Evolutionary conservation across 805 yeast species (phyloP).

Genomic region (Starmera pachycereana): DNA sequence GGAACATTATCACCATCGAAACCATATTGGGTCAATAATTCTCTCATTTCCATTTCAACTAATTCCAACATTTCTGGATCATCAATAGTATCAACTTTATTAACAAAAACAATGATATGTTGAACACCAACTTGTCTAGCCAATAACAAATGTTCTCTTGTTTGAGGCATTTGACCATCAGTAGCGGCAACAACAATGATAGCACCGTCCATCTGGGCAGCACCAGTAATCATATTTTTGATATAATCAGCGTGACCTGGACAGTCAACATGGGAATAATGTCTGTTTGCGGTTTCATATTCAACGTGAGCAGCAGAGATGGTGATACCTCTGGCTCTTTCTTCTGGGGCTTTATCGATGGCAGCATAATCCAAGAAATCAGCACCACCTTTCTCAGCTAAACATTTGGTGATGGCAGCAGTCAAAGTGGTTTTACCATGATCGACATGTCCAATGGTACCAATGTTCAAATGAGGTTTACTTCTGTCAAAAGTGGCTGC

Average conservation of each 20-base stretch:
- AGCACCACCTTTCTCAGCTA: conserved; percentile 85
- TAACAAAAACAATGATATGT: conserved; percentile 92
- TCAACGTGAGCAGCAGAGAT: conserved; percentile 97
- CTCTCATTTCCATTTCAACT: conserved; percentile 99
- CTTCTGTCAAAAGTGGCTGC: conserved; percentile 86
- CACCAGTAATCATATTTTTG: conserved; percentile 99
- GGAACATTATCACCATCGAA: conserved; percentile 98
- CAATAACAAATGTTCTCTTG: conserved; percentile 95
- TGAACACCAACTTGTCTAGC: conserved; percentile 99
- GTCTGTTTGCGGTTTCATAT: conserved; percentile 90
- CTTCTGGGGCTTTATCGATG: conserved; percentile 97
- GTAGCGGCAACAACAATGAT: conserved; percentile 98
- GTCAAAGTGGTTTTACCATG: conserved; percentile 98
- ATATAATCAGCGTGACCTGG: conserved; percentile 99
- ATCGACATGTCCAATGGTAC: conserved; percentile 98
- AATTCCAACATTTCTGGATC: conserved; percentile 99
- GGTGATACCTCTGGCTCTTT: conserved; percentile 98
- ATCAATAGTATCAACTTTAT: conserved; percentile 96
- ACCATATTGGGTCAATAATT: conserved; percentile 79
- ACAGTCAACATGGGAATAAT: conserved; percentile 96
- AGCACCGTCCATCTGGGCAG: conserved; percentile 99
- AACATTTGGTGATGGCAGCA: conserved; percentile 95
- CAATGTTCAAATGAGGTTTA: conserved; percentile 94
- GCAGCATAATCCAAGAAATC: conserved; percentile 84
- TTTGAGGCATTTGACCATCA: conserved; percentile 99